Conservation (phyloP, 805 yeast genomes). For the Candida sonorensis region DNA sequence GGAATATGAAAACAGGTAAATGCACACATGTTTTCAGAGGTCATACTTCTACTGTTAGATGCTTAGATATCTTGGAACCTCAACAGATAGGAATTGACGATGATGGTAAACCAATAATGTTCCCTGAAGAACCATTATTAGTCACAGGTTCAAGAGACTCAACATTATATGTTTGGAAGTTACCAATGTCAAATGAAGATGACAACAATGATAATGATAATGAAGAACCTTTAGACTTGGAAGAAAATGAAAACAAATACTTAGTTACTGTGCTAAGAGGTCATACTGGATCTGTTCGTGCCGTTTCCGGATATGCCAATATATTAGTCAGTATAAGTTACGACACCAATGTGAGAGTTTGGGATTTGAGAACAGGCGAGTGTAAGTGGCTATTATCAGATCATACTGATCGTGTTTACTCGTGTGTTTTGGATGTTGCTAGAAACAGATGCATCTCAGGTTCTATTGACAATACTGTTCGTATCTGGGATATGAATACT, state of each 20-base stretch:
- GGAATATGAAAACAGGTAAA: constrained; percentile 80
- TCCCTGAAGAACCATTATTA: constrained; percentile 61
- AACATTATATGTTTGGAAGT: constrained; percentile 65
- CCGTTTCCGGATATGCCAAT: constrained; percentile 82
- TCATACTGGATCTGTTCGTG: constrained; percentile 75
- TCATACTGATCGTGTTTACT: constrained; percentile 81
- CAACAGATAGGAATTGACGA: constrained; percentile 55
- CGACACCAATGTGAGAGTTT: constrained; percentile 83
- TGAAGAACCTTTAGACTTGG: constrained; percentile 30
- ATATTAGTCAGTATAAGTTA: constrained; percentile 84
- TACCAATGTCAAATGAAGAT: constrained; percentile 45
- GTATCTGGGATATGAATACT: constrained; percentile 81
- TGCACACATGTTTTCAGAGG: constrained; percentile 92
- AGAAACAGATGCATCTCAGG: constrained; percentile 84
- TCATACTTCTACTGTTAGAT: constrained; percentile 88
- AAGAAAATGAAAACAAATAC: constrained; percentile 48
- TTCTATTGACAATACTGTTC: constrained; percentile 81
- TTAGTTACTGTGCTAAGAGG: constrained; percentile 66
- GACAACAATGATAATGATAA: constrained; percentile 33
- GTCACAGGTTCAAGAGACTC: constrained; percentile 87
- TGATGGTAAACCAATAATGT: constrained; percentile 46
- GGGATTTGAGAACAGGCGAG: constrained; percentile 75
- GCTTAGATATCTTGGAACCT: constrained; percentile 77
- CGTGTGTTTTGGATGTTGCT: constrained; percentile 74
- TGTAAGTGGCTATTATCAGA: constrained; percentile 74